phyloP scores from a whole-genome alignment of 73 alveolate genomes.

The Paramecium sonneborni region DNA sequence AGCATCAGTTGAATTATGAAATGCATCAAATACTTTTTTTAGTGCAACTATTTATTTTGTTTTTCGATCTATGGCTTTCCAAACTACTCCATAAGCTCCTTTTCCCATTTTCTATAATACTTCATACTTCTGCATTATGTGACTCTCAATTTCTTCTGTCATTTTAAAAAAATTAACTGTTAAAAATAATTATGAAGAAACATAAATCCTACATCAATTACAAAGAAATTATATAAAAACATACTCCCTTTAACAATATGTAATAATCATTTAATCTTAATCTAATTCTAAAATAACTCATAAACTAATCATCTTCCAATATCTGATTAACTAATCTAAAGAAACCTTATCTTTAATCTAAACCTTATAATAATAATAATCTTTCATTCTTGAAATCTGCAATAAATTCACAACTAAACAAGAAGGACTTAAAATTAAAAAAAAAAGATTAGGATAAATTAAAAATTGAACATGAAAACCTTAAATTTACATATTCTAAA shows the following conservation, averaged over 20 bases:
- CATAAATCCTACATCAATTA: slow-evolving; percentile 29
- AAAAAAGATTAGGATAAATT: background rate
- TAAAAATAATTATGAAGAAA: slow-evolving; percentile 27
- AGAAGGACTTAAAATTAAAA: background rate
- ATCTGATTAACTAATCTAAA: background rate
- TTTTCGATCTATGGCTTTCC: slow-evolving; percentile 89
- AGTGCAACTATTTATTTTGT: slow-evolving; percentile 82
- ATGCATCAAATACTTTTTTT: slow-evolving; percentile 90
- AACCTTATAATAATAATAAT: background rate
- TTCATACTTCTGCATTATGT: slow-evolving; percentile 83
- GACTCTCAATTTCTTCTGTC: slow-evolving; percentile 89
- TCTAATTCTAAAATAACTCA: background rate
- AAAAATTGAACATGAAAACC: background rate
- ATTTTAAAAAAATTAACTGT: slow-evolving; percentile 62
- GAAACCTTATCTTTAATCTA: slow-evolving; percentile 6
- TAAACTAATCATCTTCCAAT: background rate
- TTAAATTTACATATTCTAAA: background rate
- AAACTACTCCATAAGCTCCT: slow-evolving; percentile 92
- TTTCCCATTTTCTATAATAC: slow-evolving; percentile 79
- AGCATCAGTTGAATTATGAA: slow-evolving; percentile 95
- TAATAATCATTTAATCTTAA: background rate
- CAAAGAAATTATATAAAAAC: background rate
- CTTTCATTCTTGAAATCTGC: background rate
- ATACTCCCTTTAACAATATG: background rate
- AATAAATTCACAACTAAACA: background rate